Conservation (phyloP, 2,329 filamentous ascomycete genomes). For the Emergomyces pasteurianus region DNA sequence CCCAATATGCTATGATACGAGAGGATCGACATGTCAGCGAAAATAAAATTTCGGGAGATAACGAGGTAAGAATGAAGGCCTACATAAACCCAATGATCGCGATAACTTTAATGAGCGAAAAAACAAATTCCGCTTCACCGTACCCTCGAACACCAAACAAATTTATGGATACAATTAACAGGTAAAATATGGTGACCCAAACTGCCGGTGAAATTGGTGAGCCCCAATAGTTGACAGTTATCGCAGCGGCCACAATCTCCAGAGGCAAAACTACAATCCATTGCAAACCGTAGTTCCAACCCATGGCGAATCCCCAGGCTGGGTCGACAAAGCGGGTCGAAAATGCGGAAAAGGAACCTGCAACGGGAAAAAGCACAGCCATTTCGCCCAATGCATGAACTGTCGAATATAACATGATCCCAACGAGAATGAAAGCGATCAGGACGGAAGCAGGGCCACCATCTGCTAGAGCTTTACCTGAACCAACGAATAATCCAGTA, state of each 20-base stretch:
- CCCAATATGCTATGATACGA: slow-evolving; percentile 49
- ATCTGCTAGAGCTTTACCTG: slow-evolving; percentile 25
- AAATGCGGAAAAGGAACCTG: slow-evolving; percentile 37
- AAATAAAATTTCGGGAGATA: slow-evolving; percentile 36
- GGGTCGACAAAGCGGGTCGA: slow-evolving; percentile 34
- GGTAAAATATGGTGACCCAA: slow-evolving; percentile 42
- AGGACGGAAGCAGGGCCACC: slow-evolving; percentile 34
- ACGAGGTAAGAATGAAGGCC: slow-evolving; percentile 15
- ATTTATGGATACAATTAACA: slow-evolving; percentile 50
- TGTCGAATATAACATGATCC: slow-evolving; percentile 59
- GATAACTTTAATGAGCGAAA: slow-evolving; percentile 41
- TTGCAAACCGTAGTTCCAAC: slow-evolving; percentile 43
- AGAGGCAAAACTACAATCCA: slow-evolving; percentile 73
- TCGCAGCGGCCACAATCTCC: slow-evolving; percentile 51
- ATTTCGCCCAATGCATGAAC: slow-evolving; percentile 37
- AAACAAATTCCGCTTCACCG: slow-evolving; percentile 42
- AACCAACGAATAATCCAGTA: slow-evolving; percentile 32
- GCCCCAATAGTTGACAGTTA: slow-evolving; percentile 51
- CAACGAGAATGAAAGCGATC: slow-evolving; percentile 33
- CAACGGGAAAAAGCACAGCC: slow-evolving; percentile 37
- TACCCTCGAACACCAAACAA: slow-evolving; percentile 42
- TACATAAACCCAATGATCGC: slow-evolving; percentile 45
- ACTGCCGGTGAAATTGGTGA: slow-evolving; percentile 24
- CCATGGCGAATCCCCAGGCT: slow-evolving; percentile 37
- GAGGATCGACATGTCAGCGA: slow-evolving; percentile 41